phyloP scores from a whole-genome alignment of 306 rosid species.

The Prunus salicina region DNA sequence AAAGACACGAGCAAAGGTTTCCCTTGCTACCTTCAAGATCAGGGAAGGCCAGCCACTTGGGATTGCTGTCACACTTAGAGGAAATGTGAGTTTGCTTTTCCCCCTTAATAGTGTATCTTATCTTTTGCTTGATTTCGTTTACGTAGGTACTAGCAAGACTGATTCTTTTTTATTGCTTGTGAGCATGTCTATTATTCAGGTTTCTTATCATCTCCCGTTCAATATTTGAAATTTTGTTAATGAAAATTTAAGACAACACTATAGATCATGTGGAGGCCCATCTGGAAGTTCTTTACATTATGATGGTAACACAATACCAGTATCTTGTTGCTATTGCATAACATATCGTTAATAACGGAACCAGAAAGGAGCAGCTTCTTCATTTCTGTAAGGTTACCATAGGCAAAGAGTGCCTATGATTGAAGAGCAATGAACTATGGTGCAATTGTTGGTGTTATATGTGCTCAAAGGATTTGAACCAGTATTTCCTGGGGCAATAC shows the following conservation, averaged over 20 bases:
- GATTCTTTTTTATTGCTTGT: neutral
- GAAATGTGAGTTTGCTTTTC: slow-evolving; percentile 60
- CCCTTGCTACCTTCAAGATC: slow-evolving; percentile 91
- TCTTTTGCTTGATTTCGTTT: neutral
- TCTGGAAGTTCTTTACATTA: slow-evolving; percentile 7
- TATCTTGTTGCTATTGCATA: neutral
- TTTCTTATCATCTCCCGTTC: neutral
- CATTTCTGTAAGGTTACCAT: neutral
- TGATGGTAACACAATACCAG: neutral
- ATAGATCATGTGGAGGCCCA: neutral
- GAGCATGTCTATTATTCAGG: neutral
- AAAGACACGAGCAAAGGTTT: slow-evolving; percentile 79
- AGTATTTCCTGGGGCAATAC: neutral
- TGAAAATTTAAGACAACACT: neutral
- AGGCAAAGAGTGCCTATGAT: neutral
- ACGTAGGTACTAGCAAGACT: neutral
- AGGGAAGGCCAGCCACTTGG: slow-evolving; percentile 99
- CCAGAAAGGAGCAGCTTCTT: neutral
- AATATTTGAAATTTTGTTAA: neutral
- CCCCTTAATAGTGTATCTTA: neutral
- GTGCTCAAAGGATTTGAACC: neutral
- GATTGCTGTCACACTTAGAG: slow-evolving; percentile 89
- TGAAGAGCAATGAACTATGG: neutral
- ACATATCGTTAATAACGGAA: neutral
- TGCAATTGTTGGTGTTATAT: neutral